A percentile compares a stretch with the other conserved stretches of the same genome.
These are phyloP conservation scores for Plantago major DNA, from an alignment of 257 asterid genomes.

Conservation along the genomic window DNA sequence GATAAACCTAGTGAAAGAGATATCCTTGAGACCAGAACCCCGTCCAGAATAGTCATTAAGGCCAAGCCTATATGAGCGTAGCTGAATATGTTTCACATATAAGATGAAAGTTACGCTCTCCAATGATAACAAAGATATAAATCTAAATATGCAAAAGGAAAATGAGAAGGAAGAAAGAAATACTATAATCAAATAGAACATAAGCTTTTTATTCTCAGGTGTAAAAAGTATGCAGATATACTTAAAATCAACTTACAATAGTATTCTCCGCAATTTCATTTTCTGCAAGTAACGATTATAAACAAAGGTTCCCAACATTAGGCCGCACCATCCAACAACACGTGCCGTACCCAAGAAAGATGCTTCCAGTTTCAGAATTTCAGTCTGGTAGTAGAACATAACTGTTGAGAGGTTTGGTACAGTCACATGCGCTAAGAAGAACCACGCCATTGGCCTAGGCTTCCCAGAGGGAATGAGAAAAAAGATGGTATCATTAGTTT, in stretches of 20 bases:
- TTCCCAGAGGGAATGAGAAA: constrained; percentile 26
- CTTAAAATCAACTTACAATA: constrained; percentile 56
- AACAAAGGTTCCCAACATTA: constrained; percentile 79
- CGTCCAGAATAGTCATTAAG: constrained; percentile 52
- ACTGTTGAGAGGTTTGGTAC: constrained; percentile 79
- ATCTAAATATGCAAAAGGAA: too few relatives aligned
- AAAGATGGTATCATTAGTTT: constrained; percentile 21
- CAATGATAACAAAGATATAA: too few relatives aligned
- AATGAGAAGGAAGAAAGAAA: not conserved
- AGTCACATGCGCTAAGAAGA: constrained; percentile 84
- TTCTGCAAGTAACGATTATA: constrained; percentile 79
- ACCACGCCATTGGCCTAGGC: constrained; percentile 94
- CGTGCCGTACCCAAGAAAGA: constrained; percentile 92
- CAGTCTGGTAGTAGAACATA: constrained; percentile 96
- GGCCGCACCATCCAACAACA: constrained; percentile 88
- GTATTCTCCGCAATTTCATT: constrained; percentile 70
- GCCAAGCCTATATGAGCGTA: constrained; percentile 75
- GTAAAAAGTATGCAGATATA: constrained; percentile 4
- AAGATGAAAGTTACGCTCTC: not conserved
- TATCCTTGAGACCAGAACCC: constrained; percentile 59
- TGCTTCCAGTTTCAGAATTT: constrained; percentile 68
- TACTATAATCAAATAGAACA: not conserved
- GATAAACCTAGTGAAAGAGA: constrained; percentile 62
- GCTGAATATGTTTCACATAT: constrained; percentile 37
- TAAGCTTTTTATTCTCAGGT: not conserved